Evolutionary conservation across 2,329 filamentous ascomycete genomes (phyloP).

Genomic region (Trichoderma sp.): DNA sequence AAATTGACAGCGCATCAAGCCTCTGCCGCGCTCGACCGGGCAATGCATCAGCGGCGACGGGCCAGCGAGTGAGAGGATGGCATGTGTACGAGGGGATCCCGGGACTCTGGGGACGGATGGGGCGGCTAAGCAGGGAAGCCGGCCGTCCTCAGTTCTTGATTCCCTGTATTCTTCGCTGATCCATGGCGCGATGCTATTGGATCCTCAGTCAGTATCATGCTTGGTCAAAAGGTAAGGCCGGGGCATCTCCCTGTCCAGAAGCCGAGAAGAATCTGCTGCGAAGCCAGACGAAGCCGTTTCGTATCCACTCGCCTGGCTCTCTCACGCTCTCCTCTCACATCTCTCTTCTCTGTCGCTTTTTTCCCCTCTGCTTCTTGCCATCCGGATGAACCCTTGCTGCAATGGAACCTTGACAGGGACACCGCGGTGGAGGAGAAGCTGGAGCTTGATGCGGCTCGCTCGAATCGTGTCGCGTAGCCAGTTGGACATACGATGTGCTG

Average conservation of each 20-base stretch:
- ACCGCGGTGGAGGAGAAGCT: slow-evolving; percentile 6
- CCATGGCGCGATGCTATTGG: slow-evolving; percentile 18
- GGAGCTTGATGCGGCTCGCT: slow-evolving; percentile 24
- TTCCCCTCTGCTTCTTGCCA: neutral
- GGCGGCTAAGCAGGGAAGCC: slow-evolving; percentile 10
- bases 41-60: slow-evolving; percentile 23
- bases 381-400: slow-evolving; percentile 26
- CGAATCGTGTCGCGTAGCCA: slow-evolving; percentile 18
- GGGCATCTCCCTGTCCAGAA: slow-evolving; percentile 19
- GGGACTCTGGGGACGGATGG: slow-evolving; percentile 23
- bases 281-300: slow-evolving; percentile 1
- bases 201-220: slow-evolving; percentile 13
- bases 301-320: slow-evolving; percentile 10
- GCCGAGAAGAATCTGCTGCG: slow-evolving; percentile 14
- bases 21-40: slow-evolving; percentile 23
- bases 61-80: slow-evolving; percentile 23
- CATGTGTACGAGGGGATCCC: slow-evolving; percentile 27
- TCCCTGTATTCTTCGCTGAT: slow-evolving; percentile 2
- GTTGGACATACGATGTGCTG: slow-evolving; percentile 19
- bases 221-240: neutral
- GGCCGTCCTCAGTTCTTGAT: slow-evolving; percentile 4
- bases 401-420: slow-evolving; percentile 21
- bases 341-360: neutral
- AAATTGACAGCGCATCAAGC: slow-evolving; percentile 29
- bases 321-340: neutral